Percentiles rank a stretch among this genome's conserved stretches.
phyloP scores from a whole-genome alignment of 2,329 filamentous ascomycete genomes.

The Fusarium floridanum region DNA sequence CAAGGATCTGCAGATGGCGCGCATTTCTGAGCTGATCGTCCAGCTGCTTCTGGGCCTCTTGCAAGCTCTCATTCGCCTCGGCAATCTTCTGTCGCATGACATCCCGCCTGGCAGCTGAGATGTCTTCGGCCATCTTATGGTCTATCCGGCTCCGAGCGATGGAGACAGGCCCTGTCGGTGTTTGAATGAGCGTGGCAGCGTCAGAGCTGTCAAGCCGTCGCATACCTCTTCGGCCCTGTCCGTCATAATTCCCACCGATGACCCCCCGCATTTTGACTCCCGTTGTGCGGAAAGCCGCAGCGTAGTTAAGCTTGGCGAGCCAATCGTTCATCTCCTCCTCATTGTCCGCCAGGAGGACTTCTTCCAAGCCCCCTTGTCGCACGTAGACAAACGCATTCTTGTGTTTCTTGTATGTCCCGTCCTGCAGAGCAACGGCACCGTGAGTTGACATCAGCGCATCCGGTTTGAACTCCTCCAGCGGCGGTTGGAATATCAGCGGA shows the following conservation, averaged over 20 bases:
- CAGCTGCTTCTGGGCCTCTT: conserved; percentile 78
- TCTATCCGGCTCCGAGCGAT: conserved; percentile 81
- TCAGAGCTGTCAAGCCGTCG: conserved; percentile 77
- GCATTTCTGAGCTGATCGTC: conserved; percentile 89
- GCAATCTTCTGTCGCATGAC: conserved; percentile 87
- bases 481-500: conserved; percentile 90
- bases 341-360: conserved; percentile 89
- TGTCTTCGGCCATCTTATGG: conserved; percentile 86
- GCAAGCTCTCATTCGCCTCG: conserved; percentile 85
- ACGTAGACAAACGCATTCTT: conserved; percentile 96
- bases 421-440: conserved; percentile 88
- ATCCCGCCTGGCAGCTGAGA: conserved; percentile 83
- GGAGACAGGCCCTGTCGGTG: conserved; percentile 78
- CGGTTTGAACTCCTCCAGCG: conserved; percentile 91
- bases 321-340: conserved; percentile 96
- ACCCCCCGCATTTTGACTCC: conserved; percentile 92
- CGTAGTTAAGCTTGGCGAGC: conserved; percentile 96
- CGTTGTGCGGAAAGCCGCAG: conserved; percentile 91
- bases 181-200: conserved; percentile 71
- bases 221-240: conserved; percentile 79
- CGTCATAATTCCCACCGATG: conserved; percentile 86
- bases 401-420: conserved; percentile 91
- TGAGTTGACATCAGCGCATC: conserved; percentile 95
- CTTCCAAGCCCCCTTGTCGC: conserved; percentile 86
- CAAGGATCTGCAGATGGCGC: conserved; percentile 87